Base-by-base conservation (phyloP, 2,329 filamentous ascomycete genomes). In the Celoporthe dispersa region DNA sequence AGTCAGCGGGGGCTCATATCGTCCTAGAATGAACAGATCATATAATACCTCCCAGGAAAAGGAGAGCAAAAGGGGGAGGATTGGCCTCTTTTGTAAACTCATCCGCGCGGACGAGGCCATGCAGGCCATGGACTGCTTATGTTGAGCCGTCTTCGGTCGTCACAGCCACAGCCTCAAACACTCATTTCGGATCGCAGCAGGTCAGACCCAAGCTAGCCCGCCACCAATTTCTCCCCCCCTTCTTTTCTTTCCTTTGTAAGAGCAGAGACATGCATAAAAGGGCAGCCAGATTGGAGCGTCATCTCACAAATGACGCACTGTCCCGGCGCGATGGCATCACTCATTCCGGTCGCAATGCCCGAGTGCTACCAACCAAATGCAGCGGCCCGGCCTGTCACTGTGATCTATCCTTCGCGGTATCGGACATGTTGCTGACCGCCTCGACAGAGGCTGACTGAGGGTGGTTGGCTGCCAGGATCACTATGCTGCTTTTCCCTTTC, bases 311-410 rank as follows among this genome's bases (percentile, higher is more conserved):
- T 68, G 39, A 68, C 66, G 66, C 66, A 68, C 44, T 53, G 28
- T 41, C 31, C 39, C 55, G 33, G 66, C 31, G 55, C 57, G 16
- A 68, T 68, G 66, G 66, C 66, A 68, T 53, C 66, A 68, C 66
- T 25, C 66, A 53, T 22, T 48, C 41, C 14, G 28, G 55, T 33
- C 31, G 44, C 25, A 53, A 53, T 16, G 31, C 66, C 66, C 66
- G 66, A 62, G 33, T 68, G 59, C 66, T 53, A 68, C 66, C 66
- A 68, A 68, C 66, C 66, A 31, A 39, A 68, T 68, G 66, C 66
- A 68, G 66, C 55, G n/a, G 37, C 44, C 44, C 59, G 57, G 22
- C 41, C 28, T 35, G 57, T 28, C 64, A 51, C n/a, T 57, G 9
- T 57, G 22, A 8, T 41, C 5, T 53, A 2, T 25, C 41, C 31